A percentile compares a stretch with the other conserved stretches of the same genome.
Evolutionary conservation across 169 alveolate species (phyloP).

Genomic region (Plasmodium blacklocki): DNA sequence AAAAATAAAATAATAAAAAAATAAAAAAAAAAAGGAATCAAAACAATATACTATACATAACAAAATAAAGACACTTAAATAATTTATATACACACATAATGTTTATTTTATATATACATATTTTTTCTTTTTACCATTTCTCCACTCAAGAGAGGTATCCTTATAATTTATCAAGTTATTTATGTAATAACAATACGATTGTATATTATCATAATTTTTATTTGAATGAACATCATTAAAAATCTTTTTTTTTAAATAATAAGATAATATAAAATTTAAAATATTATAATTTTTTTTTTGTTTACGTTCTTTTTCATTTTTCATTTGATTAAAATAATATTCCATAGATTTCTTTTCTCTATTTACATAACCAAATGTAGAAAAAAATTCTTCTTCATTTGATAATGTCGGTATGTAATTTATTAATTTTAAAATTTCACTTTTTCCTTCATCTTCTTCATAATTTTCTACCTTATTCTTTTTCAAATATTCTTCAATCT

Average conservation of each 20-base stretch:
- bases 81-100: constrained; percentile 8
- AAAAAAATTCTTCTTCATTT: constrained; percentile 65
- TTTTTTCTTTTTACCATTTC: constrained; percentile 6
- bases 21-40: background rate
- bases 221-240: constrained; percentile 1
- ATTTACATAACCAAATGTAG: constrained; percentile 46
- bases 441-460: constrained; percentile 50
- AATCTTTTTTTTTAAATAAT: constrained; percentile 24
- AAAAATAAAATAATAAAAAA: background rate
- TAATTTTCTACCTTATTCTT: constrained; percentile 37
- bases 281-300: constrained; percentile 64
- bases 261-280: constrained; percentile 49
- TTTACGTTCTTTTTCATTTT: constrained; percentile 36
- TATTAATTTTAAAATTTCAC: constrained; percentile 72
- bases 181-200: constrained; percentile 54
- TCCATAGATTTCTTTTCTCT: constrained; percentile 58
- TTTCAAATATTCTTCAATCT: constrained; percentile 64
- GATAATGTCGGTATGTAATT: constrained; percentile 48
- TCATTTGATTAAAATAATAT: constrained; percentile 72
- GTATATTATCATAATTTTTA: constrained; percentile 41
- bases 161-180: constrained; percentile 26
- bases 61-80: no score
- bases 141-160: constrained; percentile 1
- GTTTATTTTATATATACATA: background rate
- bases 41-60: no score